These are phyloP conservation scores for Xanthoconium purpureum DNA, from an alignment of 768 basidiomycete species.

Conservation along the genomic window DNA sequence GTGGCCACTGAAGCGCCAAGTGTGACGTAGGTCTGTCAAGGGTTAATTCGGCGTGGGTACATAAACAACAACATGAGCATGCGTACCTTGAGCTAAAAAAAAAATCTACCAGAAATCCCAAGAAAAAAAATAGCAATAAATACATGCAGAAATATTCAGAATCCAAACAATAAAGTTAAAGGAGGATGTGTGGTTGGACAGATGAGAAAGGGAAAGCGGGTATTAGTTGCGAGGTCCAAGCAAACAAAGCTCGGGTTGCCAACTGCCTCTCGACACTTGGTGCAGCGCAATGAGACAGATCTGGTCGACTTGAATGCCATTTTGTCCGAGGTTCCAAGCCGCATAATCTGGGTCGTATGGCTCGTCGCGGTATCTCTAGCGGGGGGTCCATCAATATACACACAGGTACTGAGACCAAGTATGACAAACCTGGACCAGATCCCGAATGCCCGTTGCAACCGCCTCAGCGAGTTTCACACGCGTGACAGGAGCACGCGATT, in stretches of 20 bases:
- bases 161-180: neutral
- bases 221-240: conserved; percentile 15
- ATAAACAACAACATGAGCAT: neutral
- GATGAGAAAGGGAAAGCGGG: neutral
- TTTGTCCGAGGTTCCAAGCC: conserved; percentile 23
- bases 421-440: conserved; percentile 55
- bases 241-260: conserved; percentile 73
- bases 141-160: neutral
- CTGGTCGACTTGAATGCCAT: conserved; percentile 25
- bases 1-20: neutral
- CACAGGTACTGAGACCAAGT: neutral
- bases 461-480: conserved; percentile 71
- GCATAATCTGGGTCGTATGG: conserved; percentile 8
- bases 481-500: conserved; percentile 70
- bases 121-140: neutral
- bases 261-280: conserved; percentile 76
- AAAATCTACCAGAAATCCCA: neutral
- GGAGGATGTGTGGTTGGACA: neutral
- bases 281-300: conserved; percentile 66
- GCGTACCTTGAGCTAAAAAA: conserved; percentile 1
- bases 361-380: conserved; percentile 14
- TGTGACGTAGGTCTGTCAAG: neutral
- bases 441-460: conserved; percentile 64
- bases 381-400: conserved; percentile 7
- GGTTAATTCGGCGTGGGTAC: neutral